Evolutionary conservation across 192 early-diverging fungal genomes (phyloP).

Genomic region (Chytriomyces sp.): DNA sequence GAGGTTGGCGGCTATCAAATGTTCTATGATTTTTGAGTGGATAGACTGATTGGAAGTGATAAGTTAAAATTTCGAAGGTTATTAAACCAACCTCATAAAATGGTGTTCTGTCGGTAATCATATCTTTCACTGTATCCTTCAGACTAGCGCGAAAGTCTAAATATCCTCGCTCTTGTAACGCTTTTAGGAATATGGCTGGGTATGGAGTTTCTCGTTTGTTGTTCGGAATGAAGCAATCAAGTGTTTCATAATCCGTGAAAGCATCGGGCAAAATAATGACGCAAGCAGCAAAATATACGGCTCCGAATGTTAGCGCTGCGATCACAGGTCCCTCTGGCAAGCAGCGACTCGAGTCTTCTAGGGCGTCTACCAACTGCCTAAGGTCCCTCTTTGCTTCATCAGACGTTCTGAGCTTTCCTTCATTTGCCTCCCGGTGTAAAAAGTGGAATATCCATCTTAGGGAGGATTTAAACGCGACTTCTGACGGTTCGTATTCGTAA

Average conservation of each 20-base stretch:
- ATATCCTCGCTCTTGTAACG: constrained; percentile 33
- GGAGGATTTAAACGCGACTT: constrained; percentile 42
- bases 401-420: background rate
- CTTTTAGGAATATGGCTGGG: constrained; percentile 36
- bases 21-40: constrained; percentile 51
- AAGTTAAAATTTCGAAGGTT: background rate
- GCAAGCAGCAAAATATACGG: constrained; percentile 33
- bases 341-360: background rate
- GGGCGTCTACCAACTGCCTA: background rate
- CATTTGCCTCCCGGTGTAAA: background rate
- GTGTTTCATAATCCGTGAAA: background rate
- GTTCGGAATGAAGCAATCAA: constrained; percentile 4
- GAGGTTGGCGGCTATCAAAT: constrained; percentile 37
- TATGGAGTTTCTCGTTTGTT: background rate
- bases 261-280: constrained; percentile 7
- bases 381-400: background rate
- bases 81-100: constrained; percentile 54
- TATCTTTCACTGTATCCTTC: constrained; percentile 44
- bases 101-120: constrained; percentile 50
- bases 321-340: constrained; percentile 10
- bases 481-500: constrained; percentile 35
- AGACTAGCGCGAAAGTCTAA: constrained; percentile 44
- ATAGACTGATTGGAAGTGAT: constrained; percentile 37
- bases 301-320: constrained; percentile 30
- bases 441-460: constrained; percentile 38